Conservation (phyloP, 345 rosid genomes). For the Xanthoceras sorbifolium region DNA sequence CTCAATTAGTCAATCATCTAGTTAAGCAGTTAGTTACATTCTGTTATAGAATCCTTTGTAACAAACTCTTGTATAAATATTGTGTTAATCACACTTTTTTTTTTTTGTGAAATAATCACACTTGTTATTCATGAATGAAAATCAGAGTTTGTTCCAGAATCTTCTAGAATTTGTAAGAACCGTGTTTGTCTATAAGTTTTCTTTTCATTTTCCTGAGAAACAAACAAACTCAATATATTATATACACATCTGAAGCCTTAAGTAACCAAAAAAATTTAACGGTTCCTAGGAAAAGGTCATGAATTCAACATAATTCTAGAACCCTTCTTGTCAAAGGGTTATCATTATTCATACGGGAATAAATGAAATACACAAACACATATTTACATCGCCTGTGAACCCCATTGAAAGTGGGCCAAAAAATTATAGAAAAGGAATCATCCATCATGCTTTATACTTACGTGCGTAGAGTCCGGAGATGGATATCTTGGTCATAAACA, state of each 20-base stretch:
- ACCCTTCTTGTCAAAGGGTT: not conserved
- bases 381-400: not conserved
- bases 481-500: constrained; percentile 77
- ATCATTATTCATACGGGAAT: not conserved
- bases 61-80: too few relatives aligned
- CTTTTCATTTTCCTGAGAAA: too few relatives aligned
- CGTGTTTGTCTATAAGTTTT: too few relatives aligned
- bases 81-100: too few relatives aligned
- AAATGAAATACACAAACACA: not conserved
- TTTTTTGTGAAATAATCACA: too few relatives aligned
- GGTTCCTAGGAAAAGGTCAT: not conserved
- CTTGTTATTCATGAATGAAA: too few relatives aligned
- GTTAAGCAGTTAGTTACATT: too few relatives aligned
- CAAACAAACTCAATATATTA: too few relatives aligned
- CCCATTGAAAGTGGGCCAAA: not conserved
- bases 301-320: not conserved
- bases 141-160: too few relatives aligned
- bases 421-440: not conserved
- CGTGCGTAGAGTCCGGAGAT: constrained; percentile 57
- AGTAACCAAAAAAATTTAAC: not conserved
- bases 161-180: too few relatives aligned
- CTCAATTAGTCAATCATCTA: too few relatives aligned
- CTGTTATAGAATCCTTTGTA: too few relatives aligned
- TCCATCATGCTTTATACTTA: constrained; percentile 27
- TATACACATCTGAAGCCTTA: not conserved